phyloP scores from a whole-genome alignment of 805 yeast genomes.

The Wickerhamiella brachini region DNA sequence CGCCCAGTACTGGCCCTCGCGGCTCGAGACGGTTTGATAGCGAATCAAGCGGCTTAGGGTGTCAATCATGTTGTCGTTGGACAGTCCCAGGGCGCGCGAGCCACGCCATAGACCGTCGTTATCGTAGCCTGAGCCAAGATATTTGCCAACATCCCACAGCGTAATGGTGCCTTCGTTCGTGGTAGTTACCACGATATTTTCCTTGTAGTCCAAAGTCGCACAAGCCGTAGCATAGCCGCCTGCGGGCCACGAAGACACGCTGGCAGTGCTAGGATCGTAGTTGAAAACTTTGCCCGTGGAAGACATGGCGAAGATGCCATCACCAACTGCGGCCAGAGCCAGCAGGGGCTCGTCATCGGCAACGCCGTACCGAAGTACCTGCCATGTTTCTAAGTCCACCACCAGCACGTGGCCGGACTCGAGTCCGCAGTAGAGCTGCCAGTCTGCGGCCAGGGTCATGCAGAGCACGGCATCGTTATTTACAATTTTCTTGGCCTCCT shows the following conservation, averaged over 20 bases:
- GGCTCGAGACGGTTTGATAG: constrained; percentile 65
- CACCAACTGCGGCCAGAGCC: constrained; percentile 41
- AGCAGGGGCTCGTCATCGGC: constrained; percentile 30
- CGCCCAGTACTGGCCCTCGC: constrained; percentile 51
- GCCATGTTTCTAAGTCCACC: constrained; percentile 79
- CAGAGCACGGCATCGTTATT: constrained; percentile 44
- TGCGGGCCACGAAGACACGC: constrained; percentile 9
- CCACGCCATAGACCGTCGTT: constrained; percentile 30
- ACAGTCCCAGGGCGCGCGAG: constrained; percentile 16
- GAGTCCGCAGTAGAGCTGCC: constrained; percentile 74
- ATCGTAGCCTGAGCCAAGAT: constrained; percentile 18
- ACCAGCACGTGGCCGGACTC: constrained; percentile 61
- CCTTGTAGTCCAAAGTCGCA: constrained; percentile 6
- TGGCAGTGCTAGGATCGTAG: constrained; percentile 42
- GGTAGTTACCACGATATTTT: constrained; percentile 11
- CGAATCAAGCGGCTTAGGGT: constrained; percentile 50
- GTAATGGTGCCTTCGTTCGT: constrained; percentile 46
- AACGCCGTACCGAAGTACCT: constrained; percentile 31
- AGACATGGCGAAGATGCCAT: constrained; percentile 46
- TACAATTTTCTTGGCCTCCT: constrained; percentile 10
- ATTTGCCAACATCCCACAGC: constrained; percentile 48
- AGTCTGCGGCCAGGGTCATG: constrained; percentile 39
- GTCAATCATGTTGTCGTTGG: constrained; percentile 50
- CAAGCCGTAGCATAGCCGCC: constrained; percentile 15
- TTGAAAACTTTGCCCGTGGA: constrained; percentile 37